Base-by-base conservation (phyloP, 2,329 filamentous ascomycete species). In the Penicillium carneum region DNA sequence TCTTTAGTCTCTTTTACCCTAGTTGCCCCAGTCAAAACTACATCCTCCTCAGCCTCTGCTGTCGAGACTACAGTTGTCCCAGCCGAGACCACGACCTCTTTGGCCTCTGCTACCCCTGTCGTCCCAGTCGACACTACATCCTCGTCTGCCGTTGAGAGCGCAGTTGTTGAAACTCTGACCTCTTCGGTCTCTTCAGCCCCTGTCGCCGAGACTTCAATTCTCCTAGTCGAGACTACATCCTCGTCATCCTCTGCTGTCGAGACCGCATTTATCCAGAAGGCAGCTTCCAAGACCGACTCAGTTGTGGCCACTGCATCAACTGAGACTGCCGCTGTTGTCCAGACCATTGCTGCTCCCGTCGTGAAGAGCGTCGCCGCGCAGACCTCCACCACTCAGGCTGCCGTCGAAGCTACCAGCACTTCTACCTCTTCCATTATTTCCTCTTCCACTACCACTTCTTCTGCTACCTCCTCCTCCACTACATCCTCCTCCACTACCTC, bases 401-500 rank as follows among this genome's bases (percentile, higher is more conserved):
- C 43, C 20, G 38, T 34, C 38, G 16, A 56, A 23, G 38, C 29
- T 2, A 41, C 42, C 12, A 38, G 20, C 18, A 50, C 48, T 26
- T 29, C 26, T 6, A 53, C 49, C 26, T 34, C 38, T 6, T 8
- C 36, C 8, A 68, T 49, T 48, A 58, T 60, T 6, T 55, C 53
- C 16, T 26, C 23, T 26, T 26, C 23, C 23, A 26, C 23, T 26
- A 53, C 57, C 11, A 52, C 20, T 1, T 52, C 66, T 20, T 49
- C 63, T 20, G 36, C 63, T 26, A 53, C 57, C 11, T 45, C 20
- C 2, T 52, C 66, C n/a, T 49, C 63, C 20, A 36, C 63, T 3
- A 45, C 62, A 18, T 58, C 60, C 23, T 59, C 63, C 14, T 59
- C 63, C 23, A 53, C 57, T 8, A 52, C 20, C 2, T 52, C 66